Evolutionary conservation across 176 grass and related monocot genomes (phyloP), one percentile per base, ranked within the genome.

Genomic region (Triticum urartu): DNA sequence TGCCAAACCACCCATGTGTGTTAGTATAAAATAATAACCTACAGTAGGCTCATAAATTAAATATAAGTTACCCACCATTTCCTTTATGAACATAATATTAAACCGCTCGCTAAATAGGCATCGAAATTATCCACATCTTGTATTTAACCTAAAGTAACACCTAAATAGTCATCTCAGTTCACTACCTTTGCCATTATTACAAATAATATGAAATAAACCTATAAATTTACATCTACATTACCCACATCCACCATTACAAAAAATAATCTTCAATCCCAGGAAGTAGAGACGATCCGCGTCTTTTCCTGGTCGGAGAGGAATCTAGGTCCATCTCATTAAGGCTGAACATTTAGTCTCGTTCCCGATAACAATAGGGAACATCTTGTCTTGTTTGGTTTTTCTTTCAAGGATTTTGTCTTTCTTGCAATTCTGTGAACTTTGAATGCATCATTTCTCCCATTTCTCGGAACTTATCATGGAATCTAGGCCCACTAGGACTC

Each of bases 51-150:
- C 3, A 24, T 24, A 62, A 62, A 62, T 50, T 5, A 50, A 50
- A 50, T 50, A 24, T 62, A 22, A 11, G 4, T 24, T 3, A 24
- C 3, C 9, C 21, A 62, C n/a, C 21, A 22, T 62, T 62, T 62
- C 21, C 9, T 10, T 62, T 62, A 24, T 62, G 9, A 22, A 11
- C 4, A 62, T 24, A 24, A 11, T 62, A 62, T 62, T 24, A 24
- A 62, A 24, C 1, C 21, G 0, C 2, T 0, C 18, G 3, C 7
- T 62, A 24, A 62, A 13, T 24, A 0, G 0, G 4, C n/a, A 62
- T 24, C 59, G 0, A 62, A 4, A 62, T 62, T 61, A 24, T 61
- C 21, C 45, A 14, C 3, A 0, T 48, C 45, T 48, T 48, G 45
- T 48, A 13, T 48, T 43, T 43, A 48, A 14, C 14, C 12, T 14